Percentiles rank a stretch among this genome's conserved stretches.
Conservation (phyloP, 192 early-diverging fungal species). For the Jimgerdemannia flammicorona region DNA sequence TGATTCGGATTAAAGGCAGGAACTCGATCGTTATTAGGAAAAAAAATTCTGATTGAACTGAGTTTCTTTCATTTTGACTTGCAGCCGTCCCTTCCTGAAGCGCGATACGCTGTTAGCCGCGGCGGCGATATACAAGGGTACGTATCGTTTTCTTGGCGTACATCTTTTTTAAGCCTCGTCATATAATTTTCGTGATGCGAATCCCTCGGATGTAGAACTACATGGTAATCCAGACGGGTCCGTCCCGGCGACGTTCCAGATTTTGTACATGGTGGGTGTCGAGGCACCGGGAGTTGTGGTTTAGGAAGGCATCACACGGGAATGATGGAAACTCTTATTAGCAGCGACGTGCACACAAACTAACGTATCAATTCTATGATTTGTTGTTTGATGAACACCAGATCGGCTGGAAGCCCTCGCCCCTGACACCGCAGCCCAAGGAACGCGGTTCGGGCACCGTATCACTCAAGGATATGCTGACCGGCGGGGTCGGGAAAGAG, state of each 20-base stretch:
- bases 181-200: too few relatives aligned
- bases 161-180: too few relatives aligned
- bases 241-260: slow-evolving; percentile 93
- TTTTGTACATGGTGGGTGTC: slow-evolving; percentile 52
- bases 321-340: too few relatives aligned
- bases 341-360: too few relatives aligned
- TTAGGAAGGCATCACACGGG: too few relatives aligned
- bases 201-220: slow-evolving; percentile 60
- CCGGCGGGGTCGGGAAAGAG: slow-evolving; percentile 15
- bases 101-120: slow-evolving; percentile 86
- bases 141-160: background rate
- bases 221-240: slow-evolving; percentile 85
- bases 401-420: slow-evolving; percentile 95
- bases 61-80: background rate
- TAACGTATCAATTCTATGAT: too few relatives aligned
- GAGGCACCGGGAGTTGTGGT: too few relatives aligned
- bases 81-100: slow-evolving; percentile 63
- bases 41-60: too few relatives aligned
- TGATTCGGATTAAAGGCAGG: too few relatives aligned
- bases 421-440: slow-evolving; percentile 78
- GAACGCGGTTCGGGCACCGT: slow-evolving; percentile 74
- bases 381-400: slow-evolving; percentile 19
- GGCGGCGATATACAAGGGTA: slow-evolving; percentile 84
- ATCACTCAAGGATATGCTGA: slow-evolving; percentile 71
- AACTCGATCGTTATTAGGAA: too few relatives aligned